phyloP scores from a whole-genome alignment of 495 filamentous ascomycete genomes.

The Lasiosphaeria hispida region DNA sequence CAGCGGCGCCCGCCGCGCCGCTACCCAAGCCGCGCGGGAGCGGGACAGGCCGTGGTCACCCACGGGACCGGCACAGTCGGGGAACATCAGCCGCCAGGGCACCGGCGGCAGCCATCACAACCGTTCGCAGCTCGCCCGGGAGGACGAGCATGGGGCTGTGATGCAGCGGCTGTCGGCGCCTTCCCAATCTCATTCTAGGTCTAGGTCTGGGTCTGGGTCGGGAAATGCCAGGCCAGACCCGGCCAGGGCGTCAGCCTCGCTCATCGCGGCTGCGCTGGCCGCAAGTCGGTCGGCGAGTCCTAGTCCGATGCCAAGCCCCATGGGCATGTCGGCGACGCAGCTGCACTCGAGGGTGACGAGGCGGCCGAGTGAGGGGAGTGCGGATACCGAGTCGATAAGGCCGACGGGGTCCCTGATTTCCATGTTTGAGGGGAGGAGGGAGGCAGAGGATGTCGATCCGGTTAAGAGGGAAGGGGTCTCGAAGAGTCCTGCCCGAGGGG shows the following conservation, averaged over 20 bases:
- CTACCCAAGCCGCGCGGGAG: conserved; percentile 33
- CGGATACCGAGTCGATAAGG: conserved; percentile 50
- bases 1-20: conserved; percentile 52
- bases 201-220: too few species aligned
- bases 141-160: conserved; percentile 4
- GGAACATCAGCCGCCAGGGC: conserved; percentile 7
- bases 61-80: neutral
- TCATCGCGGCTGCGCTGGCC: conserved; percentile 56
- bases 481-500: conserved; percentile 14
- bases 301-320: conserved; percentile 30
- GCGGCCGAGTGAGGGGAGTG: conserved; percentile 27
- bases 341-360: conserved; percentile 17
- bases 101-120: conserved; percentile 12
- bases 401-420: conserved; percentile 58
- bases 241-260: conserved; percentile 43
- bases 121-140: neutral
- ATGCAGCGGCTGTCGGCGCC: conserved; percentile 13
- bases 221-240: too few species aligned
- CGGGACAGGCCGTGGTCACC: conserved; percentile 9
- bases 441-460: conserved; percentile 26
- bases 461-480: conserved; percentile 36
- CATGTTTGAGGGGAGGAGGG: conserved; percentile 54
- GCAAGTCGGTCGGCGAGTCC: conserved; percentile 50
- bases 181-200: neutral
- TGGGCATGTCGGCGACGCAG: conserved; percentile 21